Conservation (phyloP, 2,329 filamentous ascomycete species). For the Ophiosphaerella korrae region DNA sequence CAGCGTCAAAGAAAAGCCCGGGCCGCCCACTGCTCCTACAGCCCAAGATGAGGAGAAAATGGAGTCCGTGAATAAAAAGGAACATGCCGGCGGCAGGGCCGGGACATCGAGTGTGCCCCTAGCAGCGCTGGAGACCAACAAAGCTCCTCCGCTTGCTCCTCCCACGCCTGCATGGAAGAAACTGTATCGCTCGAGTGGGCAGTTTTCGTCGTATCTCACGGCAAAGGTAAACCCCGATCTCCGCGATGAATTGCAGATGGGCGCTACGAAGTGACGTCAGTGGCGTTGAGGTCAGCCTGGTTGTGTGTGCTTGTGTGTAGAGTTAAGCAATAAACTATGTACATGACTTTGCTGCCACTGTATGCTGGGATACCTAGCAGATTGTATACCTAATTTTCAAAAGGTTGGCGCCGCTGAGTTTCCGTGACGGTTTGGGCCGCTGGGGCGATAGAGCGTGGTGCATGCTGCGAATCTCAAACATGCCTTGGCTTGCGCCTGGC, state of each 20-base stretch:
- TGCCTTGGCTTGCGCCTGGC: too few species aligned
- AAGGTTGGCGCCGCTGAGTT: too few species aligned
- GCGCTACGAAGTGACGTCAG: not conserved
- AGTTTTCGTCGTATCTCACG: constrained; percentile 31
- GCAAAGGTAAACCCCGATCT: constrained; percentile 34
- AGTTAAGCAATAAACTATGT: too few species aligned
- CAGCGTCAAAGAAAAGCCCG: constrained; percentile 61
- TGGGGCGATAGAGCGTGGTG: too few species aligned
- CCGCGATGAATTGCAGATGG: constrained; percentile 12
- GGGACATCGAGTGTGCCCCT: constrained; percentile 2
- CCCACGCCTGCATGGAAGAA: constrained; percentile 23
- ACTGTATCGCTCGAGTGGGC: constrained; percentile 25
- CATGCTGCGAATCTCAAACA: too few species aligned
- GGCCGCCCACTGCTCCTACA: not conserved
- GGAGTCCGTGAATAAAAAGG: not conserved
- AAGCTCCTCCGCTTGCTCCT: constrained; percentile 1
- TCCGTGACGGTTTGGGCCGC: too few species aligned
- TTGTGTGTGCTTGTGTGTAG: not conserved
- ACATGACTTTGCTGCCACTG: too few species aligned
- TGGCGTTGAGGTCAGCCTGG: not conserved
- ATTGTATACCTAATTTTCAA: too few species aligned
- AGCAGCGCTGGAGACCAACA: not conserved
- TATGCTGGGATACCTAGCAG: too few species aligned
- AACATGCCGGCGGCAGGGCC: not conserved
- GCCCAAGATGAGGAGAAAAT: constrained; percentile 18